Conservation (phyloP, 2,329 filamentous ascomycete species). For the Chalaropsis thielavioides region DNA sequence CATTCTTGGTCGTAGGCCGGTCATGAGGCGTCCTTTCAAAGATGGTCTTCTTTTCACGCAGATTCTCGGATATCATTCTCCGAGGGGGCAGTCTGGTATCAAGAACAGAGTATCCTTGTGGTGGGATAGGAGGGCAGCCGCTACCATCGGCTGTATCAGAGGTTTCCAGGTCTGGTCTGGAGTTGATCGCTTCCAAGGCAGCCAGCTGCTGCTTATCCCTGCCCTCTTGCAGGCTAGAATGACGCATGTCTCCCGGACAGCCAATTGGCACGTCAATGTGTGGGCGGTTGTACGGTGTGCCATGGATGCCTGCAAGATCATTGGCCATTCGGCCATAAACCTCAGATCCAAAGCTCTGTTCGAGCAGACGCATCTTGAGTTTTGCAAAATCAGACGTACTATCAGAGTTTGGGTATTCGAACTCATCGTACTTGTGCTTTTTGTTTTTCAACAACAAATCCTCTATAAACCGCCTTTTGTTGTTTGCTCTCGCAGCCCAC, state of each 20-base stretch:
- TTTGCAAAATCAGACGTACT: background rate
- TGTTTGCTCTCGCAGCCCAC: background rate
- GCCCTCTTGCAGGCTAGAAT: background rate
- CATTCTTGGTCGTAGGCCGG: too few species aligned
- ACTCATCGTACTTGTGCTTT: background rate
- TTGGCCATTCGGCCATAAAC: background rate
- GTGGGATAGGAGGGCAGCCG: background rate
- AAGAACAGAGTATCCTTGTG: background rate
- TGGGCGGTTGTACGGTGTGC: slow-evolving; percentile 2
- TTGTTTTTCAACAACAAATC: background rate
- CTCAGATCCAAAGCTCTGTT: background rate
- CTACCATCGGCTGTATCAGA: background rate
- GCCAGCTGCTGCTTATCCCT: background rate
- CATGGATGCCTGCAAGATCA: slow-evolving; percentile 8
- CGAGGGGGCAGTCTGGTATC: background rate
- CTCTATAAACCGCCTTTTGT: background rate
- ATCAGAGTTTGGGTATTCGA: background rate
- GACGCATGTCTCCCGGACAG: background rate
- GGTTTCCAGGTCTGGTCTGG: background rate
- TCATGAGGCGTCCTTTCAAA: too few species aligned
- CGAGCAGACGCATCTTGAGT: background rate
- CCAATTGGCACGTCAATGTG: slow-evolving; percentile 4
- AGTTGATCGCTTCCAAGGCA: background rate
- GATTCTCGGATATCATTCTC: background rate
- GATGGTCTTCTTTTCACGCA: background rate